These are phyloP conservation scores for Boletus patriciae DNA, from an alignment of 768 basidiomycete genomes.

Conservation along the genomic window DNA sequence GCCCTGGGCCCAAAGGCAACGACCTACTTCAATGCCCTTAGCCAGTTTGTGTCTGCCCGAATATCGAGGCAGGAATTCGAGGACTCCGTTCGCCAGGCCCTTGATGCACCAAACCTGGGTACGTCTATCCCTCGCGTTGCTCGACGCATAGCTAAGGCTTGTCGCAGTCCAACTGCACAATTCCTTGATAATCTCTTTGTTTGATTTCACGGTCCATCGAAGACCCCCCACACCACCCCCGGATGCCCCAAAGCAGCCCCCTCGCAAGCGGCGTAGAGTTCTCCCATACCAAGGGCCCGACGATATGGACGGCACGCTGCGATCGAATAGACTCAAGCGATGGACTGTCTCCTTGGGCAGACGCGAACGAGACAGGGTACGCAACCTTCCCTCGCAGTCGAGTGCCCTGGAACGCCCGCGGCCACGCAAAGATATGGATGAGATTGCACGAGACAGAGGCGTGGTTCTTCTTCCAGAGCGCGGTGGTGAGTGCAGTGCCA, in stretches of 20 bases:
- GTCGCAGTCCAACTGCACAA: constrained; percentile 76
- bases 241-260: constrained; percentile 57
- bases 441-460: constrained; percentile 69
- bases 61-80: constrained; percentile 78
- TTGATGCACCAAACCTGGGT: constrained; percentile 60
- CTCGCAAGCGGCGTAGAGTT: constrained; percentile 66
- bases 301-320: constrained; percentile 53
- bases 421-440: constrained; percentile 56
- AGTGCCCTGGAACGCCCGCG: constrained; percentile 45
- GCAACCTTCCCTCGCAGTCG: constrained; percentile 46
- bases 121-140: constrained; percentile 4
- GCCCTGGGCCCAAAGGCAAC: constrained; percentile 62
- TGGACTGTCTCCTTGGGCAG: constrained; percentile 74
- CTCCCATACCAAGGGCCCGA: constrained; percentile 72
- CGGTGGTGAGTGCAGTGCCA: constrained; percentile 45
- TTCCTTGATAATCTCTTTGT: constrained; percentile 78
- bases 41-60: constrained; percentile 63
- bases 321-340: constrained; percentile 65
- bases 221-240: constrained; percentile 65
- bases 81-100: constrained; percentile 58
- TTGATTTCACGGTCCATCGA: constrained; percentile 74
- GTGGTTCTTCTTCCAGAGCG: constrained; percentile 64
- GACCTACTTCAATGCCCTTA: constrained; percentile 62
- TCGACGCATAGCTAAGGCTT: constrained; percentile 8
- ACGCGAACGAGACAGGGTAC: constrained; percentile 73